phyloP scores from a whole-genome alignment of 768 basidiomycete species.

The Trametes maxima region DNA sequence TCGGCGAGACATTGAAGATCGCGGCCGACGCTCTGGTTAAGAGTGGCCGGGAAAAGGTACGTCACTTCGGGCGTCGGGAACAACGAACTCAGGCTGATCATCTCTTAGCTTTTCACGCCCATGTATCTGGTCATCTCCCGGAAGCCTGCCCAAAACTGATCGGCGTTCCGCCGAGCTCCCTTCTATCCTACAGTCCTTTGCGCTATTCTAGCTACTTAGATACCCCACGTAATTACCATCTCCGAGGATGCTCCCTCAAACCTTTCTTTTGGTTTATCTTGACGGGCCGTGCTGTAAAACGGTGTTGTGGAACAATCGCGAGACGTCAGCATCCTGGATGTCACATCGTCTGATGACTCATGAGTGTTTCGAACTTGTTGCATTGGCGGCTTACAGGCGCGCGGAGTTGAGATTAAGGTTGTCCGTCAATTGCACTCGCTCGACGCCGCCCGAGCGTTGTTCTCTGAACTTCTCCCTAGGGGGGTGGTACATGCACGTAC shows the following conservation, averaged over 20 bases:
- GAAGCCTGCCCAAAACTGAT: conserved; percentile 30
- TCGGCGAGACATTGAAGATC: conserved; percentile 85
- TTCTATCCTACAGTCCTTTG: neutral
- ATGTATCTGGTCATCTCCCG: conserved; percentile 71
- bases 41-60: conserved; percentile 85
- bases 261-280: neutral
- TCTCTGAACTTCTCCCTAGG: too few relatives aligned
- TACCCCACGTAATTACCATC: conserved; percentile 21
- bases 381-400: too few relatives aligned
- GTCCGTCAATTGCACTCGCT: too few relatives aligned
- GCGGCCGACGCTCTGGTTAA: conserved; percentile 79
- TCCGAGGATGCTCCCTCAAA: too few relatives aligned
- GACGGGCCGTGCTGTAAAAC: conserved; percentile 4
- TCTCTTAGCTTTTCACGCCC: conserved; percentile 75
- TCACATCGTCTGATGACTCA: too few relatives aligned
- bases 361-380: too few relatives aligned
- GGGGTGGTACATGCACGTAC: too few relatives aligned
- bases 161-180: neutral
- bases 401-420: too few relatives aligned
- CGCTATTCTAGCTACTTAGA: conserved; percentile 12
- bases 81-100: neutral
- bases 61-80: conserved; percentile 21
- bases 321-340: too few relatives aligned
- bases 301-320: conserved; percentile 3
- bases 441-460: too few relatives aligned